Conservation (phyloP, 768 basidiomycete species). For the Naganishia onofrii region DNA sequence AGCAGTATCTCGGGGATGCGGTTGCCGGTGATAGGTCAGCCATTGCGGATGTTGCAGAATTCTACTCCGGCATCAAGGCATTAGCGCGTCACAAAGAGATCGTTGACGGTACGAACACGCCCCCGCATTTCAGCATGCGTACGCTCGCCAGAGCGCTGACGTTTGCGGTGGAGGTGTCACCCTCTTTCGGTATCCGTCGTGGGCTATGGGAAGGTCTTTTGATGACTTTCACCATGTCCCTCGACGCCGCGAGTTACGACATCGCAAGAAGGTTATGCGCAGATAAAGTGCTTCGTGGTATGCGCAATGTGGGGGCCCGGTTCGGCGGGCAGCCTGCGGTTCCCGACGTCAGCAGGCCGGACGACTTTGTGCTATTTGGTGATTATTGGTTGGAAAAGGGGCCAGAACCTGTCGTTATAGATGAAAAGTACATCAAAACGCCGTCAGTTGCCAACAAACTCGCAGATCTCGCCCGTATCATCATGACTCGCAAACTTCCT, state of each 20-base stretch:
- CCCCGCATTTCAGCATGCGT: constrained; percentile 96
- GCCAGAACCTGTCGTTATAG: constrained; percentile 61
- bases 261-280: constrained; percentile 68
- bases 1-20: constrained; percentile 79
- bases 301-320: constrained; percentile 74
- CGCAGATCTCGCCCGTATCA: constrained; percentile 88
- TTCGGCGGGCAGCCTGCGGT: constrained; percentile 66
- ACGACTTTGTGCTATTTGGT: constrained; percentile 76
- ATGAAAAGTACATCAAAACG: constrained; percentile 83
- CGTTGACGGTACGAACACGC: constrained; percentile 86
- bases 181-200: constrained; percentile 73
- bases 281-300: constrained; percentile 71
- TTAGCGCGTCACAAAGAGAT: constrained; percentile 71
- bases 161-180: constrained; percentile 79
- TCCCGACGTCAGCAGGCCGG: constrained; percentile 56
- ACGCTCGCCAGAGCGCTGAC: constrained; percentile 85
- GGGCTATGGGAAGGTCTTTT: constrained; percentile 93
- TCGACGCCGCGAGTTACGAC: constrained; percentile 70
- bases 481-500: constrained; percentile 82
- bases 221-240: constrained; percentile 96
- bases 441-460: constrained; percentile 92
- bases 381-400: constrained; percentile 88
- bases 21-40: constrained; percentile 80
- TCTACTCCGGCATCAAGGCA: constrained; percentile 76
- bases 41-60: constrained; percentile 86